Conservation (phyloP, 2,329 filamentous ascomycete genomes). For the Colletotrichum graminicola region DNA sequence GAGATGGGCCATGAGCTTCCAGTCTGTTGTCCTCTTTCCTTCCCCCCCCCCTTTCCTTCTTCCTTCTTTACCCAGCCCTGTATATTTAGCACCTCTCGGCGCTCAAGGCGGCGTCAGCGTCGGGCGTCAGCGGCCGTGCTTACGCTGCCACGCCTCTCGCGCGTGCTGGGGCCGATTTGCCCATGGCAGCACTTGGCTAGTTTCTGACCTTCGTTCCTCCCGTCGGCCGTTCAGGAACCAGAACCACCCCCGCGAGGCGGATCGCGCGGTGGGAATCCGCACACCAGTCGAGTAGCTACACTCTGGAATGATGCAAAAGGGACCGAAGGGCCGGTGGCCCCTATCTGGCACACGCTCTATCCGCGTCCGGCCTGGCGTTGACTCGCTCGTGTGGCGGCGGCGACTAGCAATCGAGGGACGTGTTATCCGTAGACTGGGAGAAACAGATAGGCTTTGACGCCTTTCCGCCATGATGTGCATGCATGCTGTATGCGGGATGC, state of each 20-base stretch:
- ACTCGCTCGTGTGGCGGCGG: neutral
- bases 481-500: constrained; percentile 21
- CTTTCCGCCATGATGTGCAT: neutral
- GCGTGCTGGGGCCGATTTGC: neutral
- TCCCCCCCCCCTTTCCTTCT: neutral
- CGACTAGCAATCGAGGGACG: neutral
- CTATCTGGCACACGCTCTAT: constrained; percentile 24
- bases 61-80: neutral
- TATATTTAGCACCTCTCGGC: constrained; percentile 8
- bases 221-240: neutral
- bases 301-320: neutral
- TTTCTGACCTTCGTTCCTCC: neutral
- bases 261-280: neutral
- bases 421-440: too few relatives aligned
- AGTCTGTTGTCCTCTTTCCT: neutral
- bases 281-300: neutral
- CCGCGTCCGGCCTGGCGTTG: constrained; percentile 10
- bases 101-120: neutral
- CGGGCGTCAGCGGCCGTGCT: constrained; percentile 19
- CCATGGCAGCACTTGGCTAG: neutral
- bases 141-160: constrained; percentile 7
- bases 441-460: neutral
- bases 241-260: constrained; percentile 5
- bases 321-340: constrained; percentile 15
- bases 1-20: neutral